phyloP scores from a whole-genome alignment of 1,284 basidiomycete species.

The Tranzscheliella williamsii region DNA sequence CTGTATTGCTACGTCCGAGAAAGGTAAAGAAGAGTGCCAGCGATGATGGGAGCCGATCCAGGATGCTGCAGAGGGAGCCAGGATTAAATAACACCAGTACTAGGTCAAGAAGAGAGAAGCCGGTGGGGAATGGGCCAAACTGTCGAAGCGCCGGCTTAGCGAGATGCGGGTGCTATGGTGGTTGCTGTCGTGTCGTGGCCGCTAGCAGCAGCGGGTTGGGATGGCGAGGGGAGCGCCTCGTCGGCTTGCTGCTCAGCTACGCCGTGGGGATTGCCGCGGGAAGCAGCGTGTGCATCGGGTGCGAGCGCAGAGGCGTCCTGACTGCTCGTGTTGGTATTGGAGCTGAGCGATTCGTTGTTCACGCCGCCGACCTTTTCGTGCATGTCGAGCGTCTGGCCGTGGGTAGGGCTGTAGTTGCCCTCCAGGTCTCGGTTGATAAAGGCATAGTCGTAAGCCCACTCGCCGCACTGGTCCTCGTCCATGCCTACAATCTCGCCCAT shows the following conservation, averaged over 20 bases:
- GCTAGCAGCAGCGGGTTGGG: too few species aligned
- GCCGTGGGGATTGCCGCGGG: not conserved
- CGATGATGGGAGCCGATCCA: too few species aligned
- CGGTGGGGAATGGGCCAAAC: too few species aligned
- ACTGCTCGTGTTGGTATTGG: slow-evolving; percentile 4
- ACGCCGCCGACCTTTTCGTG: slow-evolving; percentile 37
- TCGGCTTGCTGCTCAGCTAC: not conserved
- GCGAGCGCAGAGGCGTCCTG: slow-evolving; percentile 4
- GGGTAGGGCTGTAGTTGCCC: slow-evolving; percentile 46
- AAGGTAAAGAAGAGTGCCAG: too few species aligned
- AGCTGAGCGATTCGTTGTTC: slow-evolving; percentile 10
- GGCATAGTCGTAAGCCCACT: slow-evolving; percentile 62
- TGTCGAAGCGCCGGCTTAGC: too few species aligned
- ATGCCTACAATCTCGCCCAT: slow-evolving; percentile 83
- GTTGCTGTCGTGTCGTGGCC: too few species aligned
- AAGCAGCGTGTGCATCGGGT: not conserved
- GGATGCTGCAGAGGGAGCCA: too few species aligned
- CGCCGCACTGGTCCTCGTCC: slow-evolving; percentile 72
- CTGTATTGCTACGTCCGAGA: too few species aligned
- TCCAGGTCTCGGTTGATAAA: slow-evolving; percentile 53
- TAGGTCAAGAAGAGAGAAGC: too few species aligned
- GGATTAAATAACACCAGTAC: too few species aligned
- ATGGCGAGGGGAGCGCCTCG: not conserved
- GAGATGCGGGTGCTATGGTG: too few species aligned
- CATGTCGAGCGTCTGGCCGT: slow-evolving; percentile 39